These are phyloP conservation scores for Coemansia sp. DNA, from an alignment of 192 early-diverging fungal species.

Conservation along the genomic window DNA sequence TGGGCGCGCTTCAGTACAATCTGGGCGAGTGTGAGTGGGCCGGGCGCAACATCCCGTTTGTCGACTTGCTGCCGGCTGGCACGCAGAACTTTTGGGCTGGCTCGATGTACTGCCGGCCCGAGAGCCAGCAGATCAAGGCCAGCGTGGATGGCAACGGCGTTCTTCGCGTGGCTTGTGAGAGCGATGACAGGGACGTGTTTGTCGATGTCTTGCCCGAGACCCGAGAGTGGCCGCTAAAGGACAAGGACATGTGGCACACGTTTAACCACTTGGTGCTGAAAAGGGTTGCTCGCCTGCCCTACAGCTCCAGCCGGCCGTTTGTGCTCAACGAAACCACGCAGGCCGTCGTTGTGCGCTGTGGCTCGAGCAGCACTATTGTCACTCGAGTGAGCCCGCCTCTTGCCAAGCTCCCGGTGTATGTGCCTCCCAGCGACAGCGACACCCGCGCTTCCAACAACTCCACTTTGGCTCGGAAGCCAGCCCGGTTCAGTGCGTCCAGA, in stretches of 20 bases:
- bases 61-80: slow-evolving; percentile 55
- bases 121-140: slow-evolving; percentile 32
- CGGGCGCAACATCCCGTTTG: slow-evolving; percentile 51
- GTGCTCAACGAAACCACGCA: slow-evolving; percentile 37
- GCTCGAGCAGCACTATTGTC: slow-evolving; percentile 33
- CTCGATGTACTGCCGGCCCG: slow-evolving; percentile 31
- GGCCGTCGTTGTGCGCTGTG: slow-evolving; percentile 54
- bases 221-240: slow-evolving; percentile 42
- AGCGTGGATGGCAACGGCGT: slow-evolving; percentile 35
- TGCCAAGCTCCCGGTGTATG: slow-evolving; percentile 8
- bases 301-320: slow-evolving; percentile 22
- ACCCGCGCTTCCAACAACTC: slow-evolving; percentile 6
- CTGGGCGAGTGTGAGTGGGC: slow-evolving; percentile 53
- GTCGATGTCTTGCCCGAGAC: slow-evolving; percentile 58
- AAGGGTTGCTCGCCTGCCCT: slow-evolving; percentile 12
- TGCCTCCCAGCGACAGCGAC: slow-evolving; percentile 25
- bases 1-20: slow-evolving; percentile 8
- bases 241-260: slow-evolving; percentile 49
- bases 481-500: background rate
- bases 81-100: slow-evolving; percentile 65
- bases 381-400: slow-evolving; percentile 34
- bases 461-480: background rate
- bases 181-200: background rate
- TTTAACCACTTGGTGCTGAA: slow-evolving; percentile 53
- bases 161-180: slow-evolving; percentile 34